Evolutionary conservation across 1,284 basidiomycete species (phyloP).

Genomic region (Cronartium quercuum): DNA sequence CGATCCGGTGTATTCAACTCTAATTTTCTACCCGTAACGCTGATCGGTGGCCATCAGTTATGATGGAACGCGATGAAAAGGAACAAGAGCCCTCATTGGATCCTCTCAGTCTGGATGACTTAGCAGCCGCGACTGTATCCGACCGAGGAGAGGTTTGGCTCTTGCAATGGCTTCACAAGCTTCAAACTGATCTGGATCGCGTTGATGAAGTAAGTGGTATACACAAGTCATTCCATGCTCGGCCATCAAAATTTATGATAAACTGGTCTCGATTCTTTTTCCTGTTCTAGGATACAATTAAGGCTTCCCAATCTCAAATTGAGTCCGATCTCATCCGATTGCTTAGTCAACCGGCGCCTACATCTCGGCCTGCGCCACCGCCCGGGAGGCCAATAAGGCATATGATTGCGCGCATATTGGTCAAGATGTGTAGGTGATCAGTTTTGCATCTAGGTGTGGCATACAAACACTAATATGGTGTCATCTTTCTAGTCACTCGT

Average conservation of each 20-base stretch:
- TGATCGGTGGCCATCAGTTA: background rate
- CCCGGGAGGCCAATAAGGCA: constrained; percentile 32
- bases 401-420: constrained; percentile 19
- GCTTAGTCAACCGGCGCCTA: constrained; percentile 14
- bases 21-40: background rate
- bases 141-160: constrained; percentile 34
- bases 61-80: background rate
- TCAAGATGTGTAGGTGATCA: constrained; percentile 22
- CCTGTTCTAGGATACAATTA: constrained; percentile 7
- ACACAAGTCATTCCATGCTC: background rate
- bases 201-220: constrained; percentile 11
- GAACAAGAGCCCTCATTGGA: background rate
- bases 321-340: constrained; percentile 34
- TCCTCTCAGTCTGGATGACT: constrained; percentile 1
- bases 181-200: constrained; percentile 8
- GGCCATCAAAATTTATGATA: background rate
- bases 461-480: background rate
- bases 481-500: constrained; percentile 7
- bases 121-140: constrained; percentile 28
- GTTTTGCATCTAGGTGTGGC: background rate
- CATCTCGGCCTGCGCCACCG: constrained; percentile 28
- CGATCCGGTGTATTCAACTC: background rate
- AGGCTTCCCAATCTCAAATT: constrained; percentile 20
- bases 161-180: constrained; percentile 33
- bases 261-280: constrained; percentile 55